Evolutionary conservation across 805 yeast species (phyloP).

Genomic region (Pichia insulana): DNA sequence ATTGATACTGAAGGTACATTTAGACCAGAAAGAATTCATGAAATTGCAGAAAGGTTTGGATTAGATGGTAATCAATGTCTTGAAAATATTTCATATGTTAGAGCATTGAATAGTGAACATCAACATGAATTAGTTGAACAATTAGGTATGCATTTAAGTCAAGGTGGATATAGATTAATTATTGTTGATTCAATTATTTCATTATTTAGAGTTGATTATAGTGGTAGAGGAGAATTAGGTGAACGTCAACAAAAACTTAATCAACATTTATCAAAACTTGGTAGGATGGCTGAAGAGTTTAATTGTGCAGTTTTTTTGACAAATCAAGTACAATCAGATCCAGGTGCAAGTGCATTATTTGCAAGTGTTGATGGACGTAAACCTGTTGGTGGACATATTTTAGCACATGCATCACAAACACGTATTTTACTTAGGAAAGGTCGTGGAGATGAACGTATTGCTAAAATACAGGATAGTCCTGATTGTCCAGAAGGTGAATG

Average conservation of each 20-base stretch:
- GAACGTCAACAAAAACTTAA: slow-evolving; percentile 66
- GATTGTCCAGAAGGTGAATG: slow-evolving; percentile 78
- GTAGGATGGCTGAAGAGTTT: slow-evolving; percentile 65
- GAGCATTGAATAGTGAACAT: slow-evolving; percentile 61
- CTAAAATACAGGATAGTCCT: slow-evolving; percentile 72
- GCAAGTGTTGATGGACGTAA: slow-evolving; percentile 78
- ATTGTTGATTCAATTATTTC: slow-evolving; percentile 73
- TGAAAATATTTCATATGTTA: slow-evolving; percentile 62
- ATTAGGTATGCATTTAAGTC: slow-evolving; percentile 57
- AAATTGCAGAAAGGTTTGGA: slow-evolving; percentile 62
- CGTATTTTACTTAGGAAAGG: slow-evolving; percentile 66
- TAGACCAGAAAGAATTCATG: slow-evolving; percentile 57
- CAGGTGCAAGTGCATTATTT: slow-evolving; percentile 72
- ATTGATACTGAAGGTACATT: slow-evolving; percentile 80
- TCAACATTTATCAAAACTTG: slow-evolving; percentile 44
- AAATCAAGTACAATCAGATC: slow-evolving; percentile 77
- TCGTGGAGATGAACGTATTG: slow-evolving; percentile 72
- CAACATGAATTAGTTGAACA: slow-evolving; percentile 65
- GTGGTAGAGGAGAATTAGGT: slow-evolving; percentile 69
- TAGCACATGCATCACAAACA: slow-evolving; percentile 77
- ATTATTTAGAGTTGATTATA: slow-evolving; percentile 66
- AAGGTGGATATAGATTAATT: slow-evolving; percentile 55
- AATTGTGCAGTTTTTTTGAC: slow-evolving; percentile 69
- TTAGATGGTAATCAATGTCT: slow-evolving; percentile 62
- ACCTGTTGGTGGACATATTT: slow-evolving; percentile 77